These are phyloP conservation scores for Beta lomatogona DNA, from an alignment of 179 eudicot genomes.

Conservation along the genomic window DNA sequence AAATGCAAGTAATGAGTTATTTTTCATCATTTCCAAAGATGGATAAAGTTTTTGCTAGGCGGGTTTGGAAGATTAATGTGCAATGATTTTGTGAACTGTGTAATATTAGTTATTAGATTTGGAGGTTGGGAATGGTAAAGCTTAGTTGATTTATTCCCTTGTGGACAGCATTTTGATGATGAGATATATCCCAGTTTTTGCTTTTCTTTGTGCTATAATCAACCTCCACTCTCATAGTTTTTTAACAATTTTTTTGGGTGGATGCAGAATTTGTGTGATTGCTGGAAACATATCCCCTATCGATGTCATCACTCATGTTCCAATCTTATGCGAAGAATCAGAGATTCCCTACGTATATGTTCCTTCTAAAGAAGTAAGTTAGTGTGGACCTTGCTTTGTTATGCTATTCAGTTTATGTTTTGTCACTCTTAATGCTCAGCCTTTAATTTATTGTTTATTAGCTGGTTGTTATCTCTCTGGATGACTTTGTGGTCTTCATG, in stretches of 20 bases:
- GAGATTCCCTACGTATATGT: conserved; percentile 87
- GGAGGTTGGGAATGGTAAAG: not conserved
- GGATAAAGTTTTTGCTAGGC: not conserved
- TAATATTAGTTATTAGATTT: not conserved
- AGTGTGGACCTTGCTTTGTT: not conserved
- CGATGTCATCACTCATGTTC: conserved; percentile 95
- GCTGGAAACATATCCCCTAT: conserved; percentile 99
- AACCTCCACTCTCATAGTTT: not conserved
- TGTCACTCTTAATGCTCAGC: not conserved
- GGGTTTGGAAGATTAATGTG: not conserved
- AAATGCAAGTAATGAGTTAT: not conserved
- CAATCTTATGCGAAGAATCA: conserved; percentile 86
- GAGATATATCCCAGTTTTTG: not conserved
- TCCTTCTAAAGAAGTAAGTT: conserved; percentile 84
- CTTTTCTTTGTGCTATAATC: not conserved
- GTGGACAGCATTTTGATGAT: not conserved
- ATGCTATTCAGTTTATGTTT: not conserved
- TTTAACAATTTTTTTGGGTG: conserved; percentile 3
- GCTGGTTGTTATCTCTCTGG: no score
- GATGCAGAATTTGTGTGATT: conserved; percentile 81
- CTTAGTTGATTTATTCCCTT: not conserved
- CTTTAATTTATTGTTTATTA: not conserved
- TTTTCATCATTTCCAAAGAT: not conserved
- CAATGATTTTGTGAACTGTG: not conserved
- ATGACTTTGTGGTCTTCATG: not conserved